These are phyloP conservation scores for Pseudozyma tsukubaensis DNA, from an alignment of 1,284 basidiomycete species.

Conservation along the genomic window DNA sequence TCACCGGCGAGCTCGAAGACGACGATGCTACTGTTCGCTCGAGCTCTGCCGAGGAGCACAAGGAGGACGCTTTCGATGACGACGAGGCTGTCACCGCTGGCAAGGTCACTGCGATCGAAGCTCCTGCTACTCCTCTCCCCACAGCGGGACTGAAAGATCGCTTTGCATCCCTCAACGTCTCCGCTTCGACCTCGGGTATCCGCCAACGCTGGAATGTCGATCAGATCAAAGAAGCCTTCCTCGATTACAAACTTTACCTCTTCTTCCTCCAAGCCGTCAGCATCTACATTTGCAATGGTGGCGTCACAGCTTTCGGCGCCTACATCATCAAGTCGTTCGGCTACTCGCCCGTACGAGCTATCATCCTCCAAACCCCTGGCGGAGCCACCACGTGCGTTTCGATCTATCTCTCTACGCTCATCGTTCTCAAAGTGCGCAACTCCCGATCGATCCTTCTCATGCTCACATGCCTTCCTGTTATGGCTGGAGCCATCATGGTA, in stretches of 20 bases:
- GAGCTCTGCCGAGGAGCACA: slow-evolving; percentile 15
- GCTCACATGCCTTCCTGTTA: slow-evolving; percentile 71
- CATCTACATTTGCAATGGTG: slow-evolving; percentile 70
- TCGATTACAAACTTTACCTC: slow-evolving; percentile 71
- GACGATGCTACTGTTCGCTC: slow-evolving; percentile 32
- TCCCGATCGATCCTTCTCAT: slow-evolving; percentile 70
- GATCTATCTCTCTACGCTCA: slow-evolving; percentile 70
- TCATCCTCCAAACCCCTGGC: slow-evolving; percentile 69
- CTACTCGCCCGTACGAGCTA: slow-evolving; percentile 70
- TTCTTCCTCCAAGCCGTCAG: slow-evolving; percentile 70
- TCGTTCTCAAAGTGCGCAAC: slow-evolving; percentile 69
- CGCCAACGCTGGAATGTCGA: slow-evolving; percentile 62
- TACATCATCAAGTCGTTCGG: slow-evolving; percentile 71
- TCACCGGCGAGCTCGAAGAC: slow-evolving; percentile 68
- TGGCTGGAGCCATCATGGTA: slow-evolving; percentile 71
- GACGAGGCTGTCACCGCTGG: neutral
- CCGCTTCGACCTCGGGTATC: slow-evolving; percentile 38
- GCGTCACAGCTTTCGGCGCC: slow-evolving; percentile 71
- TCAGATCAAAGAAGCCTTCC: slow-evolving; percentile 70
- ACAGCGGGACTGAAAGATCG: slow-evolving; percentile 34
- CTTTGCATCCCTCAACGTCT: slow-evolving; percentile 39
- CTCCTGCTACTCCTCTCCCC: slow-evolving; percentile 15
- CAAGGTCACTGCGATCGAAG: neutral
- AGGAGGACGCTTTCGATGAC: slow-evolving; percentile 17
- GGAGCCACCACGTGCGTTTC: slow-evolving; percentile 71